These are phyloP conservation scores for Marasmius fiardii DNA, from an alignment of 1,284 basidiomycete species.

Conservation along the genomic window DNA sequence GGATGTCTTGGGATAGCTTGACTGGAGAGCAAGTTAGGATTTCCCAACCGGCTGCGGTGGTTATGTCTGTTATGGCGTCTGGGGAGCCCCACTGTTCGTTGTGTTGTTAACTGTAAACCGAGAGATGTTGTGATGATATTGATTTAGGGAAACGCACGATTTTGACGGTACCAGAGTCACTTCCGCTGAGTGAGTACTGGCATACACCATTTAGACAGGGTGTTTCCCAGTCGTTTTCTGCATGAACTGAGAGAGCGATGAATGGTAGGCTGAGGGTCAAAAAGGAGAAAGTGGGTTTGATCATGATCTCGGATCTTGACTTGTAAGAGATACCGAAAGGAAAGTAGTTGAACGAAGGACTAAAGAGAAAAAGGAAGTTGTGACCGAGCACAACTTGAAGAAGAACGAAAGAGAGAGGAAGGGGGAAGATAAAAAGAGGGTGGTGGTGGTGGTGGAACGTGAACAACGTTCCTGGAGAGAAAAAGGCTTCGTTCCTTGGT, in stretches of 20 bases:
- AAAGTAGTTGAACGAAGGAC: too few species aligned
- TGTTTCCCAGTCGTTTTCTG: conserved; percentile 20
- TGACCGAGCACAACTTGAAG: background rate
- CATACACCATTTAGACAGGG: conserved; percentile 21
- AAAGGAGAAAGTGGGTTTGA: background rate
- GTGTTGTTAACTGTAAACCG: too few species aligned
- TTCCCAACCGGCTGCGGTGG: conserved; percentile 19
- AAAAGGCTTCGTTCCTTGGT: too few species aligned
- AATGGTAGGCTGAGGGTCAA: background rate
- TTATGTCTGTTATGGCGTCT: conserved; percentile 20
- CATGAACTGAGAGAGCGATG: background rate
- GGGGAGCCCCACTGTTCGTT: conserved; percentile 16
- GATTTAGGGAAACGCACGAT: conserved; percentile 15
- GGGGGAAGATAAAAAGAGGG: background rate
- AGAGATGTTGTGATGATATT: background rate
- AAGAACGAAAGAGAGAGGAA: background rate
- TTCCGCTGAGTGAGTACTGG: conserved; percentile 17
- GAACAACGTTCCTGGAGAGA: too few species aligned
- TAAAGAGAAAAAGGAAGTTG: background rate
- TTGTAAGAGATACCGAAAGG: background rate
- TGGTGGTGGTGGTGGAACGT: too few species aligned
- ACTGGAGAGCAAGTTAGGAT: conserved; percentile 18
- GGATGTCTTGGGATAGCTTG: conserved; percentile 18
- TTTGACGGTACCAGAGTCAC: conserved; percentile 15
- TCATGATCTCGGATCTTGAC: background rate